Conservation (phyloP, 192 early-diverging fungal genomes). For the Backusella tuberculispora region DNA sequence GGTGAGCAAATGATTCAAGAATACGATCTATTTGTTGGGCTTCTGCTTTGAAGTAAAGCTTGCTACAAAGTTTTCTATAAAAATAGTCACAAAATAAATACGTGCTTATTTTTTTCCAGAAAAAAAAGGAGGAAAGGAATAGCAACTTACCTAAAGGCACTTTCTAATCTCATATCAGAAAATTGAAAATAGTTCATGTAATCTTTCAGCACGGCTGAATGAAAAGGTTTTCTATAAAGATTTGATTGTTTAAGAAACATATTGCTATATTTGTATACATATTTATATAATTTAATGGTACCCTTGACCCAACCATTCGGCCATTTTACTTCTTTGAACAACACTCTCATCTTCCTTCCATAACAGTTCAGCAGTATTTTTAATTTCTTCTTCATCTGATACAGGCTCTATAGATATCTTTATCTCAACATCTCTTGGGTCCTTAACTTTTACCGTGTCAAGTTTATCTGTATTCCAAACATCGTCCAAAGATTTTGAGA, state of each 20-base stretch:
- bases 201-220: slow-evolving; percentile 58
- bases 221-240: slow-evolving; percentile 46
- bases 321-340: slow-evolving; percentile 42
- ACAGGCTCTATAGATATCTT: not conserved
- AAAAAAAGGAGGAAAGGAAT: not conserved
- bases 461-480: not conserved
- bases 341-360: slow-evolving; percentile 48
- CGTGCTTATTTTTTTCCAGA: too few species aligned
- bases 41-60: slow-evolving; percentile 88
- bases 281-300: slow-evolving; percentile 17
- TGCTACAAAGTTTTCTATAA: slow-evolving; percentile 67
- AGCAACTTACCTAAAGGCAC: slow-evolving; percentile 64
- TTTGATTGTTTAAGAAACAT: not conserved
- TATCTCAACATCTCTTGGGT: slow-evolving; percentile 5
- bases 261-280: not conserved
- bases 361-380: slow-evolving; percentile 27
- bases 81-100: not conserved
- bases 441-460: not conserved
- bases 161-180: slow-evolving; percentile 66
- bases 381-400: not conserved
- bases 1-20: slow-evolving; percentile 76
- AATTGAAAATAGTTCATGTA: slow-evolving; percentile 87
- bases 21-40: slow-evolving; percentile 93
- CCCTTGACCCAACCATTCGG: slow-evolving; percentile 51
- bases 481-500: slow-evolving; percentile 29